These are phyloP conservation scores for Phytophthora brassicae DNA, from an alignment of 352 stramenopile species.

Conservation along the genomic window DNA sequence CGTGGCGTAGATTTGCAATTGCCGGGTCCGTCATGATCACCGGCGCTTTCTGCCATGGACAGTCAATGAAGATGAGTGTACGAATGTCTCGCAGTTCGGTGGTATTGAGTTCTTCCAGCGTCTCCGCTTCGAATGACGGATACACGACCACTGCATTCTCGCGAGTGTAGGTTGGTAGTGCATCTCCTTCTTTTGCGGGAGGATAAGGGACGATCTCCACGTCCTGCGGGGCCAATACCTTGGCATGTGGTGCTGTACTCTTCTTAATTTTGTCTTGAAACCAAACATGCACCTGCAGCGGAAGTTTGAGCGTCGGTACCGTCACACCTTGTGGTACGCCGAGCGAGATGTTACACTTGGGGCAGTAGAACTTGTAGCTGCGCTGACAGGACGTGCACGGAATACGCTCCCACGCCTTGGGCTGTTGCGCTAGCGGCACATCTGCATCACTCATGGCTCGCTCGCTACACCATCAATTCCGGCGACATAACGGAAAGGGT, in stretches of 20 bases:
- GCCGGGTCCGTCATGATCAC: constrained; percentile 65
- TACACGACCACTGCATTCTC: constrained; percentile 79
- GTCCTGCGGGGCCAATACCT: constrained; percentile 70
- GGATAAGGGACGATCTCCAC: constrained; percentile 73
- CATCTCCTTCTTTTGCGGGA: constrained; percentile 22
- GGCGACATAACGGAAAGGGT: neutral
- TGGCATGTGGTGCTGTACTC: constrained; percentile 86
- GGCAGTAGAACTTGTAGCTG: constrained; percentile 90
- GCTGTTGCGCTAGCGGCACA: neutral
- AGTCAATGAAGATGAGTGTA: constrained; percentile 88
- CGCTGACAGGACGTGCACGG: constrained; percentile 65
- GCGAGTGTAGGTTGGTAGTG: constrained; percentile 49
- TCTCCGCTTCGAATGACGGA: constrained; percentile 69
- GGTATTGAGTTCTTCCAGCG: constrained; percentile 52
- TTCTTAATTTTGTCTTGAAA: constrained; percentile 91
- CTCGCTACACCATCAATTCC: neutral
- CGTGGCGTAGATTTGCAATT: constrained; percentile 58
- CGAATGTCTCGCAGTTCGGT: constrained; percentile 61
- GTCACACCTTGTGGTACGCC: constrained; percentile 49
- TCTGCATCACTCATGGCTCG: constrained; percentile 12
- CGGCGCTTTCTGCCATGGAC: constrained; percentile 83
- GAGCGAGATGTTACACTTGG: constrained; percentile 64
- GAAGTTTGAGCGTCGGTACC: constrained; percentile 61
- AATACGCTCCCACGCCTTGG: constrained; percentile 52
- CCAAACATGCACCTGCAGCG: constrained; percentile 81